These are phyloP conservation scores for Camelina hispida DNA, from an alignment of 345 rosid genomes.

Conservation along the genomic window DNA sequence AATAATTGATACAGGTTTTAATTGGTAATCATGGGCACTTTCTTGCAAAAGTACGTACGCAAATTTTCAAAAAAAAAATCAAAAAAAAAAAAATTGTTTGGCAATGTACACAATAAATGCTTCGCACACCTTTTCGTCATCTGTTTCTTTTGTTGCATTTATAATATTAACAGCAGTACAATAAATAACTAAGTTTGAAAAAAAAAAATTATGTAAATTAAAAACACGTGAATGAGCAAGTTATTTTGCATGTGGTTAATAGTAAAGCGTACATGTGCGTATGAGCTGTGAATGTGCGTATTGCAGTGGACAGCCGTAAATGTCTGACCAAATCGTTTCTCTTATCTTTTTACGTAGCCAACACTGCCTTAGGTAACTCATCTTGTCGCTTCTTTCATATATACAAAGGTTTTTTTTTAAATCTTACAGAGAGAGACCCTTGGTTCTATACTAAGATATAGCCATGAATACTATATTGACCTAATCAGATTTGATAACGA, in stretches of 20 bases:
- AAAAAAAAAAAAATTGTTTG: neutral
- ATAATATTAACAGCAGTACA: neutral
- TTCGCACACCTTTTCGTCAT: neutral
- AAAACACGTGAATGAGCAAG: slow-evolving; percentile 28
- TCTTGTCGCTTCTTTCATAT: slow-evolving; percentile 8
- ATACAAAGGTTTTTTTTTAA: neutral
- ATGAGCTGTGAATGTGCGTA: slow-evolving; percentile 43
- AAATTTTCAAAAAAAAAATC: neutral
- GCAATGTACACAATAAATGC: neutral
- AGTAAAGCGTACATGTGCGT: slow-evolving; percentile 38
- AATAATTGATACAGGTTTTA: neutral
- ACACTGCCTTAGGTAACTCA: slow-evolving; percentile 26
- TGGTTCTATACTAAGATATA: neutral
- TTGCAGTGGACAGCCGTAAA: slow-evolving; percentile 40
- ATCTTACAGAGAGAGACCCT: neutral
- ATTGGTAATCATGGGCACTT: neutral
- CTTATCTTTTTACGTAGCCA: slow-evolving; percentile 10
- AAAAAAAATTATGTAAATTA: neutral
- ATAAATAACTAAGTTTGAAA: neutral
- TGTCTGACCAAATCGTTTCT: slow-evolving; percentile 42
- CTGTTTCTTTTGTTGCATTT: neutral
- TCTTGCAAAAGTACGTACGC: neutral
- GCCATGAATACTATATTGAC: neutral
- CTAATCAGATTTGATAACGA: neutral
- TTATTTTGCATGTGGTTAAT: slow-evolving; percentile 38